Evolutionary conservation across 257 asterid species (phyloP), one percentile per base, ranked within the genome.

Genomic region (Gentiana macrophylla): DNA sequence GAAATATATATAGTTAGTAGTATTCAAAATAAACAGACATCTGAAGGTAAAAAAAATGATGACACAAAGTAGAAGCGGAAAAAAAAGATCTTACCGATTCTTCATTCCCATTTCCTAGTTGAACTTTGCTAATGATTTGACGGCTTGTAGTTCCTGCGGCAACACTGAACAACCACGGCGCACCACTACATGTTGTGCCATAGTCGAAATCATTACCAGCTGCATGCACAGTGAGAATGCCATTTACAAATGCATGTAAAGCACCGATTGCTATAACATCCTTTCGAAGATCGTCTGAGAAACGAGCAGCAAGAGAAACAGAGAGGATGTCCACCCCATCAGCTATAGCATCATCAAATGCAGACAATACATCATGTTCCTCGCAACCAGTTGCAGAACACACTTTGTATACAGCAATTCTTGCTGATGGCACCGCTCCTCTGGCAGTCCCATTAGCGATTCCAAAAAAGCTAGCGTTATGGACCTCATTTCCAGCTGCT

Each of bases 301-400:
- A 24, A 6, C 6, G 1, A 4, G 3, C 3, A 4, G 50, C 57
- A 1, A 61, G 41, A 11, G 65, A 61, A 35, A 61, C n/a, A 2
- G 58, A 33, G 8, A 61, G 32, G 5, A 61, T 43, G 32, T 61
- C 65, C 8, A 61, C 65, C 8, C 65, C 65, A 51, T 61, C 65
- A 1, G 65, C 65, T 0, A 51, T 51, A 24, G 65, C 65, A 52
- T 50, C 57, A 12, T 61, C 65, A 33, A 61, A 61, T 37, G 33
- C 65, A 9, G 57, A 48, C 34, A 24, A 24, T 24, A 24, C 24
- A 24, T 24, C 24, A 24, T 24, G 24, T 24, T 24, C 24, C 24
- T 24, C 24, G 24, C 24, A 24, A 24, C 24, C 1, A 0, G 24
- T 24, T 24, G 24, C 24, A 24, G 24, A 24, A 13, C 57, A 61